These are phyloP conservation scores for Akanthomyces muscarius DNA, from an alignment of 2,329 filamentous ascomycete genomes.

Conservation along the genomic window DNA sequence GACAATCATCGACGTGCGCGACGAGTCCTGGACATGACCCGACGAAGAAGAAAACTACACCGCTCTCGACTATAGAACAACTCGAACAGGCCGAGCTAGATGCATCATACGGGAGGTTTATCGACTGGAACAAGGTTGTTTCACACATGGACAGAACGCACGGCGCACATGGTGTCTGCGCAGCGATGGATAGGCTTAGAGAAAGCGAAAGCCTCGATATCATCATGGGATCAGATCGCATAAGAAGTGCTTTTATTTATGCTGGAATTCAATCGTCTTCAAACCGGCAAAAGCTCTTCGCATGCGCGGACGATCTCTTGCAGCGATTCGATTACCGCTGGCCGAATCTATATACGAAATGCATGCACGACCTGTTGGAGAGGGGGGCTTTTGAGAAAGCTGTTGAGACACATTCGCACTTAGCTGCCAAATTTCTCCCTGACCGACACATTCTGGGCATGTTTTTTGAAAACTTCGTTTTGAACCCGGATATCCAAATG, in stretches of 20 bases:
- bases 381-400: constrained; percentile 26
- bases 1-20: not conserved
- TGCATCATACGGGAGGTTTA: not conserved
- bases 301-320: constrained; percentile 33
- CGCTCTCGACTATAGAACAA: not conserved
- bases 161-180: constrained; percentile 4
- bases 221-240: not conserved
- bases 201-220: not conserved
- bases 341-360: constrained; percentile 48
- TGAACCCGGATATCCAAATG: constrained; percentile 33
- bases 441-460: constrained; percentile 37
- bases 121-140: constrained; percentile 2
- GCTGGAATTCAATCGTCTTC: constrained; percentile 26
- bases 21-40: not conserved
- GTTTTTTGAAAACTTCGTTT: constrained; percentile 42
- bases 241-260: not conserved
- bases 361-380: constrained; percentile 41
- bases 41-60: not conserved
- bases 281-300: constrained; percentile 26
- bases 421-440: constrained; percentile 42
- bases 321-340: constrained; percentile 38
- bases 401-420: constrained; percentile 45
- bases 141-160: not conserved
- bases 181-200: constrained; percentile 5
- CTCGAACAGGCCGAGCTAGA: not conserved